Evolutionary conservation across 1,284 basidiomycete species (phyloP).

Genomic region (Thelephora terrestris): DNA sequence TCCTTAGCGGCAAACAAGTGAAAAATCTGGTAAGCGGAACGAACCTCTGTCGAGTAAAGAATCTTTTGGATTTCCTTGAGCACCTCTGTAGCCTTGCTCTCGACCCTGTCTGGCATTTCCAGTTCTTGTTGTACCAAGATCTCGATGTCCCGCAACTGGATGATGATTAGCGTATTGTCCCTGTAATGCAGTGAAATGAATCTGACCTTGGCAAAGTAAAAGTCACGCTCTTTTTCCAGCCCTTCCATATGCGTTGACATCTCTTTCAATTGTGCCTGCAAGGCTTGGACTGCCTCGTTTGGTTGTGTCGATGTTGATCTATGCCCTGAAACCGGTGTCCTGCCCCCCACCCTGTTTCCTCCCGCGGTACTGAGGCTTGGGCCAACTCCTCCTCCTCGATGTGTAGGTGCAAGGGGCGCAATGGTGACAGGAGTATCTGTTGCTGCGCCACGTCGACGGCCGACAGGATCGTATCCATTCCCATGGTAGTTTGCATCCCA

Average conservation of each 20-base stretch:
- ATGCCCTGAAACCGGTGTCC: constrained; percentile 60
- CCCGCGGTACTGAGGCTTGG: constrained; percentile 23
- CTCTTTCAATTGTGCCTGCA: constrained; percentile 78
- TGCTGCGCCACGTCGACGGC: constrained; percentile 66
- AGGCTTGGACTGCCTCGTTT: constrained; percentile 48
- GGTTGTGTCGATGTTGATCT: constrained; percentile 51
- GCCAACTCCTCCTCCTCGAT: constrained; percentile 27
- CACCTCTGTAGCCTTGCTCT: constrained; percentile 37
- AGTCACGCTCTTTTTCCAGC: constrained; percentile 91
- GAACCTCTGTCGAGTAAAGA: constrained; percentile 88
- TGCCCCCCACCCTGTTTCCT: constrained; percentile 42
- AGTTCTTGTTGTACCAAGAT: constrained; percentile 76
- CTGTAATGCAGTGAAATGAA: constrained; percentile 2
- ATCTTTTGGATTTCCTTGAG: constrained; percentile 87
- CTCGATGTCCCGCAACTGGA: constrained; percentile 88
- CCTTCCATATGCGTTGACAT: constrained; percentile 79
- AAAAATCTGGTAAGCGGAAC: constrained; percentile 13
- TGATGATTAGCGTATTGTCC: background rate
- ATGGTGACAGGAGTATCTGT: constrained; percentile 71
- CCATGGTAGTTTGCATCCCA: constrained; percentile 93
- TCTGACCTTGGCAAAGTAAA: constrained; percentile 93
- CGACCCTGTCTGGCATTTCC: constrained; percentile 45
- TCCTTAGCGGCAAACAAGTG: background rate
- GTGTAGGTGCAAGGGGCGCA: constrained; percentile 40
- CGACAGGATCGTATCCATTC: constrained; percentile 82